Base-by-base conservation (phyloP, 2,329 filamentous ascomycete genomes). In the Xylariaceae sp. region DNA sequence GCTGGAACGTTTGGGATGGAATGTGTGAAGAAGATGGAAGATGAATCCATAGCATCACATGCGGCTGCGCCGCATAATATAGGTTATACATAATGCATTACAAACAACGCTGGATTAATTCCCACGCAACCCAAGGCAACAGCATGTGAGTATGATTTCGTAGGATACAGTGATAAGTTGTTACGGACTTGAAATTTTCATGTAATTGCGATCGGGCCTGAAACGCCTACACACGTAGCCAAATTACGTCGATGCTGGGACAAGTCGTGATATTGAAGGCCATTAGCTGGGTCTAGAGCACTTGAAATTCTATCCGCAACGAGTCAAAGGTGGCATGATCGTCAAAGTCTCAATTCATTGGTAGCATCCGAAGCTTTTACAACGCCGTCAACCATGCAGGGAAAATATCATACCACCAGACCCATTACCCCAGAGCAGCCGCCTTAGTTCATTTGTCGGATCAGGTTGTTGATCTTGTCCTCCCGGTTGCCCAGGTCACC, bases 401-500 rank as follows among this genome's bases (percentile, higher is more conserved):
- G 67, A 65, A 70, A 67, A 67, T 65, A 65, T 67, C 65, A 58
- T 64, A 60, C 62, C 68, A 65, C 65, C 65, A 63, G 59, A 69
- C 65, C 67, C 65, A 45, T 65, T 64, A 64, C 67, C 65, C 63
- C 61, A 52, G 55, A 63, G 60, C 53, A 49, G 54, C 46, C 48
- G 20, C 56, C 67, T 76, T 96, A 99, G 87, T 98, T 98, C 95
- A 98, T 98, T 84, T 96, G 91, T 80, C 91, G 88, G 83, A 99
- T 89, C 75, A 98, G 87, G 73, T 80, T 84, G 81, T 98, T 98
- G 87, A 98, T 97, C 83, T 93, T 88, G 73, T 98, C 93, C 85
- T 99, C 95, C 69, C 95, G 90, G 88, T 99, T 98, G 78, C 95
- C 95, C 71, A 96, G 83, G 80, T 99, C 95, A 89, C 95, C 95